Percentiles rank a stretch among this genome's conserved stretches.
Conservation (phyloP, 129 eudicot genomes). For the Ambrosia trifida region DNA sequence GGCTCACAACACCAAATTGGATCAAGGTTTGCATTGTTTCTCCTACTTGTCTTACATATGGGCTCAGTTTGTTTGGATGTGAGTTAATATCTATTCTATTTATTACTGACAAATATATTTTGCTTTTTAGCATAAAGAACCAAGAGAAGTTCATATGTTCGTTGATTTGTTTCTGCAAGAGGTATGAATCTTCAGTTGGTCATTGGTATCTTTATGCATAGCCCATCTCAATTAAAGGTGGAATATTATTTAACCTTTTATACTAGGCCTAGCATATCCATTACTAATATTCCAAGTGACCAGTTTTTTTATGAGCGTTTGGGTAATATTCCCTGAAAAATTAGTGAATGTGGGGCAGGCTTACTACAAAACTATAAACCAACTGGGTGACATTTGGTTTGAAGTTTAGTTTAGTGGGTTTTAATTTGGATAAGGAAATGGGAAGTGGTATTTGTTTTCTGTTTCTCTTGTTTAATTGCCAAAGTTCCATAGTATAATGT, state of each 20-base stretch:
- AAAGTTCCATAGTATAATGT: neutral
- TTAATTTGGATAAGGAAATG: slow-evolving; percentile 6
- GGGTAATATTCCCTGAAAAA: neutral
- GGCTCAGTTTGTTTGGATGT: slow-evolving; percentile 9
- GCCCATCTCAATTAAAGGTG: neutral
- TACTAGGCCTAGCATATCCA: neutral
- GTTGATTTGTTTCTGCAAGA: slow-evolving; percentile 94
- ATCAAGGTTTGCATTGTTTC: slow-evolving; percentile 64
- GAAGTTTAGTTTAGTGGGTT: neutral
- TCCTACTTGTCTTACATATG: slow-evolving; percentile 8
- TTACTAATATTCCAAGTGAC: neutral
- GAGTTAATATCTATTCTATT: slow-evolving; percentile 5
- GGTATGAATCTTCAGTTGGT: slow-evolving; percentile 45
- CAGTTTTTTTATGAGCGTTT: neutral
- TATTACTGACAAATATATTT: slow-evolving; percentile 2
- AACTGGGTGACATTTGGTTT: neutral
- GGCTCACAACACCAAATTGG: slow-evolving; percentile 94
- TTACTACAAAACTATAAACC: neutral
- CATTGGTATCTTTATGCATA: neutral
- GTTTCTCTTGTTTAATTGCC: neutral
- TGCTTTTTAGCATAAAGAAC: slow-evolving; percentile 83
- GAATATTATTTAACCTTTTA: neutral
- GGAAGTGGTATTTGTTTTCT: neutral
- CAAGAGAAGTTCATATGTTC: slow-evolving; percentile 99
- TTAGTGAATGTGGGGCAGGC: neutral